These are phyloP conservation scores for Hymenoscyphus infarciens DNA, from an alignment of 2,329 filamentous ascomycete species.

Conservation along the genomic window DNA sequence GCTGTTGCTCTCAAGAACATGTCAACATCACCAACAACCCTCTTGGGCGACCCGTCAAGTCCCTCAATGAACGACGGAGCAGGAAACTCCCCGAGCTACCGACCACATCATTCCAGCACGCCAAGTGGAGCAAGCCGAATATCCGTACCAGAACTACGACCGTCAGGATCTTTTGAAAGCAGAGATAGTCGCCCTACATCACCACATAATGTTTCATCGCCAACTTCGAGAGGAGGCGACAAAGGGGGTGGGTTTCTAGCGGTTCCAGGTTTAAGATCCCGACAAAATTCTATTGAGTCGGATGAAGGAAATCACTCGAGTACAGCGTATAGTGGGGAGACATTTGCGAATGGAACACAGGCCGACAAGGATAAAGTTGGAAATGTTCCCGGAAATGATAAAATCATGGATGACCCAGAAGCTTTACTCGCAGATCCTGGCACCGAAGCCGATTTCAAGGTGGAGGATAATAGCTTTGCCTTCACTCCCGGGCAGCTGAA, in stretches of 20 bases:
- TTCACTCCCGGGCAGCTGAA: conserved; percentile 70
- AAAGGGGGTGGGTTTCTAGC: conserved; percentile 52
- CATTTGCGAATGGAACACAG: conserved; percentile 44
- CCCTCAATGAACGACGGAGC: conserved; percentile 35
- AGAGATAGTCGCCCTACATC: conserved; percentile 61
- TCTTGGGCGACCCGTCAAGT: conserved; percentile 35
- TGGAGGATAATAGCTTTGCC: conserved; percentile 67
- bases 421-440: conserved; percentile 58
- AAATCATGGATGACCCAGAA: conserved; percentile 50
- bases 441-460: conserved; percentile 65
- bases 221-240: conserved; percentile 50
- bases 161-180: conserved; percentile 55
- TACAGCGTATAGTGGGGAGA: conserved; percentile 37
- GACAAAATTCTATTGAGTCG: conserved; percentile 63
- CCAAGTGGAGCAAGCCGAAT: conserved; percentile 29
- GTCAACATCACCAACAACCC: conserved; percentile 36
- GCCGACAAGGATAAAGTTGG: conserved; percentile 40
- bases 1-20: conserved; percentile 35
- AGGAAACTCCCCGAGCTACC: conserved; percentile 13
- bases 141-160: conserved; percentile 46
- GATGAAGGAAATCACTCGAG: conserved; percentile 51
- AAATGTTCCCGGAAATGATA: conserved; percentile 38
- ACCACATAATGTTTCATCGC: conserved; percentile 65
- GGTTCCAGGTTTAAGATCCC: conserved; percentile 59
- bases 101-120: conserved; percentile 26